Evolutionary conservation across 495 filamentous ascomycete species (phyloP).

Genomic region (Cercophora sp.): DNA sequence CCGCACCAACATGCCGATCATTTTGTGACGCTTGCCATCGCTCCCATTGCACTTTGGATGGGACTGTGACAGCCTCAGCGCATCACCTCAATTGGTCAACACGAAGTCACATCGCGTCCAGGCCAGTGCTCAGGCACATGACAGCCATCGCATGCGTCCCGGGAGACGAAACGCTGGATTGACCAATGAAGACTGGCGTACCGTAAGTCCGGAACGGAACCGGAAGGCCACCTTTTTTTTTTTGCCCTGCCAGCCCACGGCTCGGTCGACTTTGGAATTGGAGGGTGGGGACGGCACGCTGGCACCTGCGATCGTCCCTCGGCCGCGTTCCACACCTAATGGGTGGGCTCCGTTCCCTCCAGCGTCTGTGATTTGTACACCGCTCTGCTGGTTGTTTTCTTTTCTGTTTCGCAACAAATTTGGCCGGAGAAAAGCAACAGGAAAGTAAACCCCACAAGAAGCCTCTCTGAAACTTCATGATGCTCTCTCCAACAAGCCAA

Average conservation of each 20-base stretch:
- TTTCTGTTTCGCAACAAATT: too few species aligned
- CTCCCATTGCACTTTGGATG: too few species aligned
- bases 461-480: too few species aligned
- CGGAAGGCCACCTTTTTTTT: neutral
- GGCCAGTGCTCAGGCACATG: slow-evolving; percentile 12
- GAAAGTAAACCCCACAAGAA: too few species aligned
- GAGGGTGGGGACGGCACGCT: slow-evolving; percentile 5
- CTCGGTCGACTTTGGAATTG: neutral
- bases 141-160: slow-evolving; percentile 12
- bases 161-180: neutral
- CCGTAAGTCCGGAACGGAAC: neutral
- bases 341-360: too few species aligned
- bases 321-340: too few species aligned
- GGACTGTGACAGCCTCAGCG: too few species aligned
- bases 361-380: too few species aligned
- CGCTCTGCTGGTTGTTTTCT: too few species aligned
- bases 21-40: neutral
- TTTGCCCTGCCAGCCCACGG: neutral
- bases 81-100: neutral
- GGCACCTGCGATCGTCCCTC: too few species aligned
- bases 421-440: too few species aligned
- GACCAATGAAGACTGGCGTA: neutral
- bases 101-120: neutral
- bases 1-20: neutral
- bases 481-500: too few species aligned